Base-by-base conservation (phyloP, 176 grass and related monocot species). In the Avena atlantica region DNA sequence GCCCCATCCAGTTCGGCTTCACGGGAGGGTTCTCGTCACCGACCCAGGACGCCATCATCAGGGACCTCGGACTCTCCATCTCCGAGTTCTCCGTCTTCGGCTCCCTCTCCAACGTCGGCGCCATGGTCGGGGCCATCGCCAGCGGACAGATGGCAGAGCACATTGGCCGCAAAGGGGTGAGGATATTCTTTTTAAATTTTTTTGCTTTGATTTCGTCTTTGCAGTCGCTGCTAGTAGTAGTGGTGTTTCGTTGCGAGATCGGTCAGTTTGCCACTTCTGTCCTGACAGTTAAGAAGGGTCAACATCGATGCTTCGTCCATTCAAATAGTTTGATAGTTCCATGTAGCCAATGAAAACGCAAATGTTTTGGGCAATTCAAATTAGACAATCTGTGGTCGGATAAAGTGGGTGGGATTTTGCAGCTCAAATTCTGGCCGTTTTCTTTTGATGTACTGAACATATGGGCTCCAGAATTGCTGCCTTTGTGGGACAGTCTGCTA, bases 21-120 rank as follows among this genome's bases (percentile, higher is more conserved):
- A 96, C 94, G 25, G 87, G 92, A 12, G 94, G 97, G 44, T 98
- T 93, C 90, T 92, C 92, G 9, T 98, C 97, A 24, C 97, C 94
- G 9, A 93, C 97, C 19, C 92, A 96, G 87, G 88, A 89, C 77
- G 92, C 69, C 73, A 96, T 96, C 87, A 95, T 94, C 47, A 24
- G 55, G 7, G 94, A 98, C 81, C 97, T 98, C 66, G 75, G 70
- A 15, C 97, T 98, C 76, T 90, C 97, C 71, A 76, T 98, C 81
- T 89, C 94, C 20, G 97, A 98, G 94, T 98, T 98, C 89, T 98
- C 97, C n/a, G 85, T 91, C 74, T 94, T 98, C 64, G 97, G 97
- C 1, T 98, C 97, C 6, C 81, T 98, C 21, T 98, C 97, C 57
- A 96, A 99, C 76, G 94, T 96, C 14, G 97, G 94, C 67, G 97